These are phyloP conservation scores for Xylaria bambusicola DNA, from an alignment of 495 filamentous ascomycete species.

Conservation along the genomic window DNA sequence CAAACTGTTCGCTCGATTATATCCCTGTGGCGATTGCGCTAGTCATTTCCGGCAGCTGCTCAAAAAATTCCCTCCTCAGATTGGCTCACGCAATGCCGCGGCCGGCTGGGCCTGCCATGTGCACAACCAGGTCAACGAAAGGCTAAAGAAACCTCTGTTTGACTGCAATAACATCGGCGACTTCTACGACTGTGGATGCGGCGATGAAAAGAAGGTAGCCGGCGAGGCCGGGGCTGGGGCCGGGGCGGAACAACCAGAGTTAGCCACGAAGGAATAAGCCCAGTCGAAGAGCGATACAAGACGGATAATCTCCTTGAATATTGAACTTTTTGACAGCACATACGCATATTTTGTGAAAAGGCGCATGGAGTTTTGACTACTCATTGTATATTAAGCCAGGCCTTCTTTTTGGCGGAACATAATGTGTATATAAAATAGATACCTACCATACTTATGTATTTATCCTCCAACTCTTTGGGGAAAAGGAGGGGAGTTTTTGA, in stretches of 20 bases:
- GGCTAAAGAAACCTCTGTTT: constrained; percentile 77
- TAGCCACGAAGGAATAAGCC: constrained; percentile 45
- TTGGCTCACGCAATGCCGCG: constrained; percentile 76
- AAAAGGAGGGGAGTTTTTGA: too few relatives aligned
- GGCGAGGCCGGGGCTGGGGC: constrained; percentile 26
- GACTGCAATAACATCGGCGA: constrained; percentile 89
- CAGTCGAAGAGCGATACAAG: not conserved
- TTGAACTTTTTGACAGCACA: not conserved
- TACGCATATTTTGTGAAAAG: not conserved
- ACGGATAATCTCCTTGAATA: not conserved
- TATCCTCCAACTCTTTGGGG: too few relatives aligned
- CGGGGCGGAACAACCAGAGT: constrained; percentile 18
- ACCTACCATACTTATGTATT: too few relatives aligned
- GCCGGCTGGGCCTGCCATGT: constrained; percentile 92
- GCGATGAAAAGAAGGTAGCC: constrained; percentile 59
- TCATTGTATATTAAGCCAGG: constrained; percentile 24
- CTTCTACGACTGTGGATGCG: constrained; percentile 95
- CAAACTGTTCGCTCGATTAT: constrained; percentile 86
- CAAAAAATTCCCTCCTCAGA: constrained; percentile 85
- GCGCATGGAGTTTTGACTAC: constrained; percentile 3
- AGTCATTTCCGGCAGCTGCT: constrained; percentile 85
- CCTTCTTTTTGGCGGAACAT: too few relatives aligned
- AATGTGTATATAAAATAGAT: too few relatives aligned
- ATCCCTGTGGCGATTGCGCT: constrained; percentile 95
- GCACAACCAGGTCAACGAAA: constrained; percentile 91